phyloP scores from a whole-genome alignment of 1,139 yeast genomes.

The Eremothecium coryli region DNA sequence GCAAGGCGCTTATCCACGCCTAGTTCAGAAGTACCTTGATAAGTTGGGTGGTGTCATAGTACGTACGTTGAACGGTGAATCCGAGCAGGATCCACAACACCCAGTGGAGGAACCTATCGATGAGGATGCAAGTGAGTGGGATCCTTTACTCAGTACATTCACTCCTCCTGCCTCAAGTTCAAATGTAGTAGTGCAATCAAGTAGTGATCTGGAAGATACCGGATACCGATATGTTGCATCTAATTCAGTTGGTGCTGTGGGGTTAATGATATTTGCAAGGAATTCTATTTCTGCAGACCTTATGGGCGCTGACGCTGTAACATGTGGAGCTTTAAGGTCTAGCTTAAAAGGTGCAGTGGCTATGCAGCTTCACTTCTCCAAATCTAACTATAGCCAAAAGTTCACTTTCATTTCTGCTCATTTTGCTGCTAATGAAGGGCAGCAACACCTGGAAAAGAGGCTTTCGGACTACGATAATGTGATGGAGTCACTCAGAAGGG shows the following conservation, averaged over 20 bases:
- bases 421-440: slow-evolving; percentile 70
- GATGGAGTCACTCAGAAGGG: slow-evolving; percentile 45
- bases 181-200: too few species aligned
- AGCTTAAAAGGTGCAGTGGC: slow-evolving; percentile 72
- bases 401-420: slow-evolving; percentile 64
- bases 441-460: slow-evolving; percentile 38
- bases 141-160: too few species aligned
- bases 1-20: slow-evolving; percentile 46
- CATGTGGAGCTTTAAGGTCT: slow-evolving; percentile 50
- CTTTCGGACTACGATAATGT: slow-evolving; percentile 44
- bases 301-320: slow-evolving; percentile 32
- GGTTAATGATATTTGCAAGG: slow-evolving; percentile 47
- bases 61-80: slow-evolving; percentile 34
- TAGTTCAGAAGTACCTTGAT: slow-evolving; percentile 36
- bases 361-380: slow-evolving; percentile 37
- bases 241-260: slow-evolving; percentile 57
- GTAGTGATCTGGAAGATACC: too few species aligned
- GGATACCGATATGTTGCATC: slow-evolving; percentile 42
- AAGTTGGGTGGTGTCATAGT: slow-evolving; percentile 37
- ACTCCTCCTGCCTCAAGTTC: too few species aligned
- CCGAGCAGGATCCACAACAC: too few species aligned
- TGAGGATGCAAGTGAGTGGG: too few species aligned
- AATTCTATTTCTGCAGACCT: slow-evolving; percentile 31
- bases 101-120: too few species aligned
- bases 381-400: slow-evolving; percentile 28